Percentiles rank a stretch among this genome's conserved stretches.
Evolutionary conservation across 306 rosid species (phyloP).

Genomic region (peach (Prunus persica)): DNA sequence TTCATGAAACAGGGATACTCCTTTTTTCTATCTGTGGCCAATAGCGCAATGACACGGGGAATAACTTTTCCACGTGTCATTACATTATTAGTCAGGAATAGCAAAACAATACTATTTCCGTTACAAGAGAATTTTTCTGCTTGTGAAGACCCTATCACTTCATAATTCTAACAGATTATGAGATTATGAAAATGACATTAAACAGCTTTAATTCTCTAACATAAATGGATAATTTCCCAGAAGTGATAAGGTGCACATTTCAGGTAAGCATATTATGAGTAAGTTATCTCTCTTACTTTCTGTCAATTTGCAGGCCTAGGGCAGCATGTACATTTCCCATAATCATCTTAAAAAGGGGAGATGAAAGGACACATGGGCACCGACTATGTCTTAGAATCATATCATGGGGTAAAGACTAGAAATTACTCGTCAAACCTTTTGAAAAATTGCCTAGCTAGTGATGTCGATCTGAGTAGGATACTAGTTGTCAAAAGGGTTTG

Average conservation of each 20-base stretch:
- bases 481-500: background rate
- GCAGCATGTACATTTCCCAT: background rate
- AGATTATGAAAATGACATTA: background rate
- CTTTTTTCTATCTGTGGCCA: too few species aligned
- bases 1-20: too few species aligned
- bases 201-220: background rate
- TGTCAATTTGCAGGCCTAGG: background rate
- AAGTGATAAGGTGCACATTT: background rate
- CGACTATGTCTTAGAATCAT: background rate
- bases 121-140: too few species aligned
- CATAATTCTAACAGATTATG: background rate
- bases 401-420: background rate
- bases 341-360: background rate
- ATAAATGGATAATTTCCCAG: background rate
- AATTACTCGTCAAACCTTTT: background rate
- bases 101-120: accelerated
- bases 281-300: background rate
- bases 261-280: background rate
- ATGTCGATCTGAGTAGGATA: background rate
- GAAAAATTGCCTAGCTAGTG: background rate
- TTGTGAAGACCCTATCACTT: background rate
- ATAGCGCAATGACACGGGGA: too few species aligned
- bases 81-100: too few species aligned
- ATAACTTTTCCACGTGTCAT: too few species aligned
- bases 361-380: background rate